These are phyloP conservation scores for Heliosperma pusillum DNA, from an alignment of 148 eudicot genomes.

Conservation along the genomic window DNA sequence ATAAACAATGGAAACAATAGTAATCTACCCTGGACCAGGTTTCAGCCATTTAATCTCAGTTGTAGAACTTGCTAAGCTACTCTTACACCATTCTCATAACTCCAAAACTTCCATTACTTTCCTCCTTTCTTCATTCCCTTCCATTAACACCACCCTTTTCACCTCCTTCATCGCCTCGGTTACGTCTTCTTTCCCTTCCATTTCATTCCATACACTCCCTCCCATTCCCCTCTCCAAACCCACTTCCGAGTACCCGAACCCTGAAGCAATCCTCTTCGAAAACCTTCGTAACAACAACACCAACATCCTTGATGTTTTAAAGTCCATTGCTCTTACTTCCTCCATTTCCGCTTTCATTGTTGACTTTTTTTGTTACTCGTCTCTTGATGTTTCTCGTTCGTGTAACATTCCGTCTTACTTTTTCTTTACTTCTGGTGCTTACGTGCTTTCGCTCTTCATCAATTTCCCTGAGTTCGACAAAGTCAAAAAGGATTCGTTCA, in stretches of 20 bases:
- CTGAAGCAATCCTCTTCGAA: not conserved
- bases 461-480: constrained; percentile 26
- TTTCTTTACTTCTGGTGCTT: constrained; percentile 36
- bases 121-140: not conserved
- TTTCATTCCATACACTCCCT: constrained; percentile 7
- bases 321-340: not conserved
- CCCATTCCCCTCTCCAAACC: not conserved
- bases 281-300: not conserved
- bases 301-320: not conserved
- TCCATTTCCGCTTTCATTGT: constrained; percentile 3
- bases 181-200: constrained; percentile 5
- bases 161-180: constrained; percentile 1
- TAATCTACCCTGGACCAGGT: constrained; percentile 12
- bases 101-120: not conserved
- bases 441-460: constrained; percentile 19
- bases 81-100: not conserved
- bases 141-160: not conserved
- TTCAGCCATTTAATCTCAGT: not conserved
- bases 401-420: constrained; percentile 32
- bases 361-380: constrained; percentile 5
- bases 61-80: constrained; percentile 1
- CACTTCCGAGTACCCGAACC: not conserved
- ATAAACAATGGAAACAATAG: constrained; percentile 1
- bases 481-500: constrained; percentile 19
- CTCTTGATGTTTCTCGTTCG: not conserved